phyloP scores from a whole-genome alignment of 768 basidiomycete genomes.

The Paxillus rubicundulus region DNA sequence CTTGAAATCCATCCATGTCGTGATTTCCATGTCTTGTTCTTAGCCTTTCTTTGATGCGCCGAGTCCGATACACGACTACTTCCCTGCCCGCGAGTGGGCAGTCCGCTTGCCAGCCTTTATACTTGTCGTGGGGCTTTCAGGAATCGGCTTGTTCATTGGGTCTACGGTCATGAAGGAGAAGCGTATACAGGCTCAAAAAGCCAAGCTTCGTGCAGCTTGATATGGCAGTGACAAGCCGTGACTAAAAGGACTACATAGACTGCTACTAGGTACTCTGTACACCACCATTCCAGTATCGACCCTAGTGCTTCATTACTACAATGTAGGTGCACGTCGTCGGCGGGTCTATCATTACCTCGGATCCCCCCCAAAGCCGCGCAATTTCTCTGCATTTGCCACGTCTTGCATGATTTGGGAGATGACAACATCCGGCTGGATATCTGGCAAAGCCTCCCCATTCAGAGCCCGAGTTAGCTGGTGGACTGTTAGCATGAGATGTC shows the following conservation, averaged over 20 bases:
- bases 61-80: constrained; percentile 72
- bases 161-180: constrained; percentile 74
- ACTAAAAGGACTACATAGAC: constrained; percentile 13
- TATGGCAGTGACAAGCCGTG: neutral
- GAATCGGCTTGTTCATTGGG: constrained; percentile 79
- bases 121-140: constrained; percentile 76
- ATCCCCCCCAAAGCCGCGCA: constrained; percentile 49
- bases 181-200: constrained; percentile 60
- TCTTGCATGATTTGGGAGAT: constrained; percentile 62
- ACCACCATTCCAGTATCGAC: neutral
- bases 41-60: constrained; percentile 81
- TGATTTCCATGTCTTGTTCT: constrained; percentile 8
- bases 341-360: constrained; percentile 25
- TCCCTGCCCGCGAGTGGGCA: constrained; percentile 92
- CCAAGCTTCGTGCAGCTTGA: constrained; percentile 60
- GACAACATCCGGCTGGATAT: constrained; percentile 43
- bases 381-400: constrained; percentile 66
- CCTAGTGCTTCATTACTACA: neutral
- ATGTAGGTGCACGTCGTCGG: constrained; percentile 10
- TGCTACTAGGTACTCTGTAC: neutral
- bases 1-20: neutral
- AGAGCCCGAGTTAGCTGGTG: constrained; percentile 57
- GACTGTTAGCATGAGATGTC: neutral
- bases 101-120: constrained; percentile 82
- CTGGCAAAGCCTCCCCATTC: constrained; percentile 47